phyloP scores from a whole-genome alignment of 352 stramenopile genomes.

The Globisporangium okanoganense region DNA sequence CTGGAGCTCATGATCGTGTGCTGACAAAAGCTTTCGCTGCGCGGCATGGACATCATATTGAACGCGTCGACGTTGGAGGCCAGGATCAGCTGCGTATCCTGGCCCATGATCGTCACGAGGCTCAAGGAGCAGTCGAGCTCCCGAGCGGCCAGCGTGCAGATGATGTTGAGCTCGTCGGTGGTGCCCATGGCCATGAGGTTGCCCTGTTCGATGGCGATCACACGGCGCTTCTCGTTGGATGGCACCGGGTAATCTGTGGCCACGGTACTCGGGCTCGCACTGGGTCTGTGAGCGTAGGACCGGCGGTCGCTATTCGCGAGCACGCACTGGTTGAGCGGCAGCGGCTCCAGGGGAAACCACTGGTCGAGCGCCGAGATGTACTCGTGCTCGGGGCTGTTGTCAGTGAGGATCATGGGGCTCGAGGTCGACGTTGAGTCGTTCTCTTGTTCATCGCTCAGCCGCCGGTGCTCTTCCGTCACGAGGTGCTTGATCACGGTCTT shows the following conservation, averaged over 20 bases:
- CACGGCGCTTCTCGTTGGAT: not conserved
- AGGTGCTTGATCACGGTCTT: conserved; percentile 30
- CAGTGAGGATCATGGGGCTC: not conserved
- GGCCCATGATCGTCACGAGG: no score
- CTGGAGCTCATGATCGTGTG: no score
- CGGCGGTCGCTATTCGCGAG: conserved; percentile 25
- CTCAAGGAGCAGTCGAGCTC: no score
- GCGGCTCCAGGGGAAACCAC: not conserved
- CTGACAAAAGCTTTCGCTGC: no score
- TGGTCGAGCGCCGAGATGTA: conserved; percentile 14
- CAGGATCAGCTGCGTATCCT: no score
- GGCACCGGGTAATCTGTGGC: not conserved
- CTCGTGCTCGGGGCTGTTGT: conserved; percentile 17
- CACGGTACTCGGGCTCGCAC: not conserved
- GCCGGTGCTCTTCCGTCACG: conserved; percentile 12
- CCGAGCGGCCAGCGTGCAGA: no score
- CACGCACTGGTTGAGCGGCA: conserved; percentile 6
- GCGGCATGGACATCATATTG: no score
- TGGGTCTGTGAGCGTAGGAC: conserved; percentile 25
- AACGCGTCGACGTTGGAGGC: no score
- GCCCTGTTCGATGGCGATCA: not conserved
- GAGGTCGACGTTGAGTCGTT: not conserved
- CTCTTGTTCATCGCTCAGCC: not conserved
- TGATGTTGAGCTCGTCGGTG: not conserved
- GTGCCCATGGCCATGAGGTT: not conserved